Conservation (phyloP, 1,284 basidiomycete genomes). For the Irpex rosettiformis region DNA sequence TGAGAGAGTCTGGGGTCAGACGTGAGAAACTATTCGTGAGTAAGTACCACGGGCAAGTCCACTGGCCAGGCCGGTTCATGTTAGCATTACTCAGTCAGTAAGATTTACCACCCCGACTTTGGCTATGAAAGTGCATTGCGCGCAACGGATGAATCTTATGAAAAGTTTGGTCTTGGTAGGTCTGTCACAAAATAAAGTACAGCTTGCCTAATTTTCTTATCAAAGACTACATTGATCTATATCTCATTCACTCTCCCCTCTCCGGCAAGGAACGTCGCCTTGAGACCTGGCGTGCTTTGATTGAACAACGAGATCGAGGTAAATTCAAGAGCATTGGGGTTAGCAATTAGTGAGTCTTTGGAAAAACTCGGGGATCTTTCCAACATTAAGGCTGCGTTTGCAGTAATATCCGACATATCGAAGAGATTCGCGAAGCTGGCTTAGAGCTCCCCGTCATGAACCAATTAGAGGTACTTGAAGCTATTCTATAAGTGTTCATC, state of each 20-base stretch:
- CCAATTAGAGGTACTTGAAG: constrained; percentile 72
- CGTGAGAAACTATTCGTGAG: constrained; percentile 13
- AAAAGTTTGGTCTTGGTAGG: constrained; percentile 37
- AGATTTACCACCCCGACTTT: constrained; percentile 35
- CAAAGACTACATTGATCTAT: constrained; percentile 49
- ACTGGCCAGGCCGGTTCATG: not conserved
- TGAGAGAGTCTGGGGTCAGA: constrained; percentile 8
- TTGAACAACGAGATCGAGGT: constrained; percentile 41
- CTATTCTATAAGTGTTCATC: no score
- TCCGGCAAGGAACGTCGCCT: constrained; percentile 37
- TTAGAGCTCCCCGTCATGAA: constrained; percentile 71
- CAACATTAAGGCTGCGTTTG: not conserved
- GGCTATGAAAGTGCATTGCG: constrained; percentile 36
- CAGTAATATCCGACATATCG: constrained; percentile 72
- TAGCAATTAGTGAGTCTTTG: constrained; percentile 44
- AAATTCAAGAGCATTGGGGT: constrained; percentile 52
- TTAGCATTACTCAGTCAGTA: constrained; percentile 34
- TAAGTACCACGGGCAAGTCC: constrained; percentile 2
- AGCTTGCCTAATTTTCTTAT: not conserved
- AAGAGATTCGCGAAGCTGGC: constrained; percentile 65
- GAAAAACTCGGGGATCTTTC: constrained; percentile 59
- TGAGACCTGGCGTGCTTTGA: constrained; percentile 39
- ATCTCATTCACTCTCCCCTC: constrained; percentile 49
- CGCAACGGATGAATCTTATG: constrained; percentile 38
- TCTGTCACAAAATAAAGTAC: not conserved